phyloP scores from a whole-genome alignment of 2,329 filamentous ascomycete species.

The Alternaria ethzedia region DNA sequence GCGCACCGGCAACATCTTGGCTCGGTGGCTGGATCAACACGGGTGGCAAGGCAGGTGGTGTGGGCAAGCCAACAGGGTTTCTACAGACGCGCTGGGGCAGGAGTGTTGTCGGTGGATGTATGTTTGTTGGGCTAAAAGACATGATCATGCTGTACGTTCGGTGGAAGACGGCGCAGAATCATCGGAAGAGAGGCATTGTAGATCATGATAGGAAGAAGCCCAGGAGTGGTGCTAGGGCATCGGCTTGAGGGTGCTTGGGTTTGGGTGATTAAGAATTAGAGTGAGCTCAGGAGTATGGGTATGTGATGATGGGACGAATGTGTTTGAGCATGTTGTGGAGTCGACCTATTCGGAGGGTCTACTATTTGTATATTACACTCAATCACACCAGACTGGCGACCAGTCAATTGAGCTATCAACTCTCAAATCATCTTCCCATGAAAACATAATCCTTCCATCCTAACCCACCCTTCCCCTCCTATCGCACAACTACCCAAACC shows the following conservation, averaged over 20 bases:
- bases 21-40: conserved; percentile 28
- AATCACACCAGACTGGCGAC: neutral
- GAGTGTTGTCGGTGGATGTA: conserved; percentile 84
- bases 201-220: conserved; percentile 39
- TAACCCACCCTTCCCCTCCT: too few relatives aligned
- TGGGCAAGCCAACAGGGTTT: conserved; percentile 64
- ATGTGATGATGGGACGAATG: neutral
- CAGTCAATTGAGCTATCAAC: too few relatives aligned
- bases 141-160: conserved; percentile 65
- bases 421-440: too few relatives aligned
- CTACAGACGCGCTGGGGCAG: conserved; percentile 87
- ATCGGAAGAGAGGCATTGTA: conserved; percentile 53
- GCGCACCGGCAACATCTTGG: conserved; percentile 23
- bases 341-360: neutral
- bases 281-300: neutral
- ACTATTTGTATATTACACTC: neutral
- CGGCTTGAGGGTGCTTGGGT: neutral
- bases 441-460: too few relatives aligned
- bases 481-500: conserved; percentile 64
- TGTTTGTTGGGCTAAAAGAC: conserved; percentile 85
- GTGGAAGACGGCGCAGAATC: conserved; percentile 58
- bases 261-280: neutral
- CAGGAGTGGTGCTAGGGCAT: neutral
- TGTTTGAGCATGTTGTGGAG: neutral
- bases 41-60: conserved; percentile 13